These are phyloP conservation scores for Metarhizium brunneum DNA, from an alignment of 2,329 filamentous ascomycete species.

Conservation along the genomic window DNA sequence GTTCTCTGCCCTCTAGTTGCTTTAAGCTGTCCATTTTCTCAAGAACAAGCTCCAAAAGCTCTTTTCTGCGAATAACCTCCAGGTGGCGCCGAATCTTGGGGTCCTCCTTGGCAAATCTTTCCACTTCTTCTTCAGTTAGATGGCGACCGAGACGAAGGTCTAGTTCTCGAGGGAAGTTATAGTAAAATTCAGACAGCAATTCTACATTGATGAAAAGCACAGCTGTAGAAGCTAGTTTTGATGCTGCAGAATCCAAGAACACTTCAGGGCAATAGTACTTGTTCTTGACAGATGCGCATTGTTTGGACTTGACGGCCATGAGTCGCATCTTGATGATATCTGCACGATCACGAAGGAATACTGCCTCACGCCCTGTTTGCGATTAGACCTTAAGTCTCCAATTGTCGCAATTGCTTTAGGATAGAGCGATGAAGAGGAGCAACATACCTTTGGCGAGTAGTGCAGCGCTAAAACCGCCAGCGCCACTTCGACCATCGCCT, in stretches of 20 bases:
- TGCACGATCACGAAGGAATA: constrained; percentile 86
- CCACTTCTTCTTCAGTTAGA: constrained; percentile 69
- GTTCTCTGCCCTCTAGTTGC: constrained; percentile 69
- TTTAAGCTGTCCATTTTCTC: constrained; percentile 91
- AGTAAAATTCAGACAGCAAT: constrained; percentile 93
- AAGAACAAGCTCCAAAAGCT: constrained; percentile 83
- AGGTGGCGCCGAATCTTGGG: constrained; percentile 81
- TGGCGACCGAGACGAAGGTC: constrained; percentile 78
- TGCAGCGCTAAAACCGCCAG: constrained; percentile 85
- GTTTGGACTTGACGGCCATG: constrained; percentile 78
- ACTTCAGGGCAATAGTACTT: constrained; percentile 97
- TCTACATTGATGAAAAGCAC: constrained; percentile 97
- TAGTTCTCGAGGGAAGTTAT: constrained; percentile 89
- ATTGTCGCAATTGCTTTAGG: not conserved
- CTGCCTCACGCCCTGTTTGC: constrained; percentile 69
- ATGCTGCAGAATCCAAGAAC: constrained; percentile 94
- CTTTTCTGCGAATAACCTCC: constrained; percentile 86
- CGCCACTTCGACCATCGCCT: constrained; percentile 73
- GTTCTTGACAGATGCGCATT: constrained; percentile 74
- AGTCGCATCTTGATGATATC: constrained; percentile 88
- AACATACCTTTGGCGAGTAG: constrained; percentile 69
- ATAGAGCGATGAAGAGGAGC: not conserved
- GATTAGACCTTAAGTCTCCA: constrained; percentile 10
- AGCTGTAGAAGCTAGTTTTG: constrained; percentile 88
- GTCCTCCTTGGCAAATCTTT: constrained; percentile 87